Evolutionary conservation across 2,329 filamentous ascomycete species (phyloP).

Genomic region (Dryadomyces quercivorus): DNA sequence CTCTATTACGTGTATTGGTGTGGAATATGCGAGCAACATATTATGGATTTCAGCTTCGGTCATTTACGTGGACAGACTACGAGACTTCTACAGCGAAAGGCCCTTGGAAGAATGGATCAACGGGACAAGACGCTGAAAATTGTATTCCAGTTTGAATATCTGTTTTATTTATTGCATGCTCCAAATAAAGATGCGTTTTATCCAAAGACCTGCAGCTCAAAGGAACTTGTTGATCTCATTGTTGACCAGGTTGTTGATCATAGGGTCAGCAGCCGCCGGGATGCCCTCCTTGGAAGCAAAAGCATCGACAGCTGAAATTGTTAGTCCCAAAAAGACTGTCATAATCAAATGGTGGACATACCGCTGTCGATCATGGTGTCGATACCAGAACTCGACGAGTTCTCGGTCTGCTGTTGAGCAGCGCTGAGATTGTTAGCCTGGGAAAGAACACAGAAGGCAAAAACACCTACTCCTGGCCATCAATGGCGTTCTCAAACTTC

Average conservation of each 20-base stretch:
- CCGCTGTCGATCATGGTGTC: constrained; percentile 22
- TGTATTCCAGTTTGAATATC: too few species aligned
- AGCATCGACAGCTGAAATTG: constrained; percentile 17
- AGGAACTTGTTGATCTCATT: constrained; percentile 20
- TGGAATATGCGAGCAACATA: too few species aligned
- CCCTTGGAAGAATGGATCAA: too few species aligned
- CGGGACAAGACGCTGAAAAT: too few species aligned
- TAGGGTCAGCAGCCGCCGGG: constrained; percentile 18
- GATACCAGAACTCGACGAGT: constrained; percentile 17
- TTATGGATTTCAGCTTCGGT: too few species aligned
- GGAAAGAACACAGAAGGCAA: neutral
- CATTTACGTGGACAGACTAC: too few species aligned
- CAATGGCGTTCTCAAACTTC: constrained; percentile 18
- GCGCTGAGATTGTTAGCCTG: constrained; percentile 10
- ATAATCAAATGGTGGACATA: constrained; percentile 4
- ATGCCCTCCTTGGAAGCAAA: constrained; percentile 21
- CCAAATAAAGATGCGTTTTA: too few species aligned
- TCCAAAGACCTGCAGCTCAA: neutral
- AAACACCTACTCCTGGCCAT: constrained; percentile 17
- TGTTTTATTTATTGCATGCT: too few species aligned
- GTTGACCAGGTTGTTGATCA: constrained; percentile 23
- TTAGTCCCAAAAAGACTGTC: neutral
- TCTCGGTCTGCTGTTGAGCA: constrained; percentile 18
- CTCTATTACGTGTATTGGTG: too few species aligned
- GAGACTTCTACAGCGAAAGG: too few species aligned